Evolutionary conservation across 106 monocot species (phyloP).

Genomic region (Dendrobium chrysotoxum): DNA sequence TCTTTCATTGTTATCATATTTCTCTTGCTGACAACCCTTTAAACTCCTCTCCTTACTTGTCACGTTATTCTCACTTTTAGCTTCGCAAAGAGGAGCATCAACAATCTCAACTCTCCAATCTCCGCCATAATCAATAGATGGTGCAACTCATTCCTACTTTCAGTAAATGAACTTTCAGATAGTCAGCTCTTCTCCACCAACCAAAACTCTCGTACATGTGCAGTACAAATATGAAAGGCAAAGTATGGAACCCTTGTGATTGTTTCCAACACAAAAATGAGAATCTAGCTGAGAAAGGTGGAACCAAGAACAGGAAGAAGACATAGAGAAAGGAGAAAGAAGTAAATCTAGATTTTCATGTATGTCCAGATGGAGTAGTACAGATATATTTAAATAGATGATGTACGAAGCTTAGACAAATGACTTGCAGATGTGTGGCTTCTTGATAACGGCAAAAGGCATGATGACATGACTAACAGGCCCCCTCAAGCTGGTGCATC

Average conservation of each 20-base stretch:
- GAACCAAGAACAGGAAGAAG: slow-evolving; percentile 33
- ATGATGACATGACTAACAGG: too few species aligned
- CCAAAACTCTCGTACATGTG: slow-evolving; percentile 97
- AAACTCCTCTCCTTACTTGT: slow-evolving; percentile 3
- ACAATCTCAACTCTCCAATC: slow-evolving; percentile 54
- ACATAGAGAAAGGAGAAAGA: too few species aligned
- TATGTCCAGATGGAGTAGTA: too few species aligned
- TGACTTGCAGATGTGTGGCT: too few species aligned
- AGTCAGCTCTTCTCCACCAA: slow-evolving; percentile 98
- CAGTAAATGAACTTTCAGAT: slow-evolving; percentile 99
- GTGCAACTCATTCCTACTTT: slow-evolving; percentile 98
- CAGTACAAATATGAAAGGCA: slow-evolving; percentile 92
- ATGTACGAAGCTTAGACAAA: too few species aligned
- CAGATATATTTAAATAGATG: too few species aligned
- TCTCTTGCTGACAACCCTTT: not conserved
- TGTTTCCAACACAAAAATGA: slow-evolving; percentile 95
- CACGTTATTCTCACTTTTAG: not conserved
- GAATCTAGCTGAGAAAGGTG: slow-evolving; percentile 84
- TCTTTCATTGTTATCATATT: not conserved
- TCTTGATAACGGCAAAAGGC: too few species aligned
- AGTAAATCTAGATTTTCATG: too few species aligned
- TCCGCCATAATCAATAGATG: too few species aligned
- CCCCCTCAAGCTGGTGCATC: too few species aligned
- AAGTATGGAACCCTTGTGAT: slow-evolving; percentile 98
- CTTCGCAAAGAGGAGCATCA: slow-evolving; percentile 1